Evolutionary conservation across 2,329 filamentous ascomycete genomes (phyloP).

Genomic region (Didymosphaeria variabile): DNA sequence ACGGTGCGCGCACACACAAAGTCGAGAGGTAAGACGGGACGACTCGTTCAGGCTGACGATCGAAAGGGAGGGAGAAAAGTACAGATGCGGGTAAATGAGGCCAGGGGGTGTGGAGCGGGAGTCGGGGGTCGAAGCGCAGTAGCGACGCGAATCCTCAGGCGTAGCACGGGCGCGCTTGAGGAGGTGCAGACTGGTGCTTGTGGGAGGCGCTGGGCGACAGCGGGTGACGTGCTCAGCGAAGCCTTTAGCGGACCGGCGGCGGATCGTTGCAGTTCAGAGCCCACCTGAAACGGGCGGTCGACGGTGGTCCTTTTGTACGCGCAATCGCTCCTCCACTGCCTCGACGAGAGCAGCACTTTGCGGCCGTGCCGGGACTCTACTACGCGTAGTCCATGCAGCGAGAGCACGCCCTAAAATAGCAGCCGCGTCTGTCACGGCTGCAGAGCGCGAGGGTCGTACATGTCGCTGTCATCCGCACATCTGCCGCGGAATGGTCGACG

Average conservation of each 20-base stretch:
- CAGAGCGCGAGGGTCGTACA: not conserved
- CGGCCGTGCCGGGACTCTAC: conserved; percentile 13
- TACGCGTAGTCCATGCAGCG: conserved; percentile 16
- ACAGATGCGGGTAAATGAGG: conserved; percentile 38
- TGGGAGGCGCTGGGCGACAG: conserved; percentile 24
- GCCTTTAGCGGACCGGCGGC: conserved; percentile 11
- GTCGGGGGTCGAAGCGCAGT: conserved; percentile 22
- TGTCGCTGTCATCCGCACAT: not conserved
- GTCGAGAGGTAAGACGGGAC: conserved; percentile 15
- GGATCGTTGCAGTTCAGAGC: conserved; percentile 22
- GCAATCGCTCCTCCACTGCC: conserved; percentile 35
- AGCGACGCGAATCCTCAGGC: conserved; percentile 24
- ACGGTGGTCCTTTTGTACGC: conserved; percentile 37
- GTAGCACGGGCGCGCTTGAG: conserved; percentile 21
- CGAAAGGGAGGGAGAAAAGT: conserved; percentile 34
- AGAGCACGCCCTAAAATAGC: conserved; percentile 4
- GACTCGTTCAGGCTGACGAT: conserved; percentile 12
- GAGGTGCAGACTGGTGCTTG: not conserved
- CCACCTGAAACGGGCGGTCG: conserved; percentile 46
- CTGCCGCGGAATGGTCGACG: not conserved
- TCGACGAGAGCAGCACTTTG: not conserved
- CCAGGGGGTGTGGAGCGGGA: conserved; percentile 46
- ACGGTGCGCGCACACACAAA: conserved; percentile 34
- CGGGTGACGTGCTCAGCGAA: conserved; percentile 20
- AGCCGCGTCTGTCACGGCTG: conserved; percentile 7